Evolutionary conservation across 2,329 filamentous ascomycete genomes (phyloP), one percentile per base, ranked within the genome.

Genomic region (Cladosporium cucumerinum): DNA sequence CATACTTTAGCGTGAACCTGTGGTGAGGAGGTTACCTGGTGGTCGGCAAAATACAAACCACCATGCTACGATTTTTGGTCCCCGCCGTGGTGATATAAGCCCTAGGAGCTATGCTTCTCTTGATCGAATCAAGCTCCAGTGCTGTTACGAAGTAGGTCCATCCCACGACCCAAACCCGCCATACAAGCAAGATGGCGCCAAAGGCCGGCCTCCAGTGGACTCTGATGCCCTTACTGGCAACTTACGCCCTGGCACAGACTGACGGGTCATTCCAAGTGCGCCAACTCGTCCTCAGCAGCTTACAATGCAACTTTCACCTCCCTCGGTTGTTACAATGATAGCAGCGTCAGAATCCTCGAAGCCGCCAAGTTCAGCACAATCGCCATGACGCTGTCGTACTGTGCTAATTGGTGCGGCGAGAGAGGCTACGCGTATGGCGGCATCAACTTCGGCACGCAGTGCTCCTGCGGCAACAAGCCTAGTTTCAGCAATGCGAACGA

Each of bases 341-440:
- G 54, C 55, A 64, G 61, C 43, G 61, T 64, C 43, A 64, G 61
- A 43, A 64, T 64, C 34, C 52, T 64, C 25, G 34, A 52, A 30
- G 61, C 61, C 14, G 61, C 61, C 16, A 64, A 64, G 32, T 54
- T 64, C 28, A 64, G 61, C 16, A 64, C 61, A 1, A 64, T 64
- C n/a, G 61, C 54, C 14, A 64, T 64, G 61, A 64, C 61, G 16
- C 61, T 54, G 23, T 59, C 54, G 25, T 64, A 58, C 54, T 64
- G 61, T 11, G 61, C 61, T 16, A 64, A 34, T 23, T 64, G 61
- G 61, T 64, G 61, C 43, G 61, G 61, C 28, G 61, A 64, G 54
- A 36, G 61, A 21, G 61, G 61, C n/a, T 64, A 58, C 23, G 61
- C 54, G 1, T 64, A 64, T n/a, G 54, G 54, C 8, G 61, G 61